Evolutionary conservation across 2,329 filamentous ascomycete genomes (phyloP).

Genomic region (Magnaporthiopsis incrustans): DNA sequence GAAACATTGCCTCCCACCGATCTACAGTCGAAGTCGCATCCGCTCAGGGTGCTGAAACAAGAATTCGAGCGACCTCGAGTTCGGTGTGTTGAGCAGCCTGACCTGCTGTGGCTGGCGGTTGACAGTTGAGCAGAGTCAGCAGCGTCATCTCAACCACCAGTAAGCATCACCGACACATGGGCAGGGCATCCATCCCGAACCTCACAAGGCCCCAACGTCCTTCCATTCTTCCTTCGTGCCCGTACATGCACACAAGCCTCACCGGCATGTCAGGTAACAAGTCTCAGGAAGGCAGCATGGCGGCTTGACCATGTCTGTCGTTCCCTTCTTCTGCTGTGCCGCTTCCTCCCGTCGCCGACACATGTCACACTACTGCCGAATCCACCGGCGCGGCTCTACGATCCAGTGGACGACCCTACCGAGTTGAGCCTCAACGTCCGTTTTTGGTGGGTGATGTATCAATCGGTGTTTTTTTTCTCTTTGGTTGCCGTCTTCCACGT

Average conservation of each 20-base stretch:
- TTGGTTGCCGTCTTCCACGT: too few relatives aligned
- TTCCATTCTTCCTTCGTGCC: background rate
- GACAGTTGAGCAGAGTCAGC: background rate
- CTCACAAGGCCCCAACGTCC: too few relatives aligned
- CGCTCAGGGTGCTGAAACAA: too few relatives aligned
- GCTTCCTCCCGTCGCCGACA: background rate
- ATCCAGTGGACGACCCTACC: background rate
- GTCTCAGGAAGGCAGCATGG: too few relatives aligned
- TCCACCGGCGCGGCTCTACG: background rate
- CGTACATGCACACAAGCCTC: background rate
- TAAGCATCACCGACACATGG: background rate
- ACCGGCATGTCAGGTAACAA: too few relatives aligned
- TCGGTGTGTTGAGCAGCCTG: too few relatives aligned
- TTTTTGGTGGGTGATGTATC: background rate
- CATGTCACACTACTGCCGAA: background rate
- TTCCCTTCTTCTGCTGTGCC: background rate
- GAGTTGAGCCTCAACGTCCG: background rate
- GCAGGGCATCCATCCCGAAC: too few relatives aligned
- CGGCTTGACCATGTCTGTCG: too few relatives aligned
- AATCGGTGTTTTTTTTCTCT: background rate
- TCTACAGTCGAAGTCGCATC: too few relatives aligned
- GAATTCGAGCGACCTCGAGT: too few relatives aligned
- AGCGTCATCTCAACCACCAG: background rate
- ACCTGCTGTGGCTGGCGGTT: too few relatives aligned
- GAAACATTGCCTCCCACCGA: too few relatives aligned